These are phyloP conservation scores for Opeltia flavorubescens DNA, from an alignment of 495 filamentous ascomycete species.

Conservation along the genomic window DNA sequence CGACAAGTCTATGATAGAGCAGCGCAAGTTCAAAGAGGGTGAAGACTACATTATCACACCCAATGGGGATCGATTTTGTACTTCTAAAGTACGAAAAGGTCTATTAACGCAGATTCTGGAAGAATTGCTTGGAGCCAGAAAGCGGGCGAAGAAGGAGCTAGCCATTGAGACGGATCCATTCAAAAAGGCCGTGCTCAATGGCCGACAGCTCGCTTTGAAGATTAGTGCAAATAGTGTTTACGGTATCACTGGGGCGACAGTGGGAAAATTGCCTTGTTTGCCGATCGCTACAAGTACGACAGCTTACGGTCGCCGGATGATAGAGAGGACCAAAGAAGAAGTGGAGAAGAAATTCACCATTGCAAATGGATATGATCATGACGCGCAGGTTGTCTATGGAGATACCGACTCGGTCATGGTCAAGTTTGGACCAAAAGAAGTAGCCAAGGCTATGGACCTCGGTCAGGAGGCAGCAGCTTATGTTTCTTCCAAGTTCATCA, in stretches of 20 bases:
- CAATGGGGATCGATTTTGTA: constrained; percentile 87
- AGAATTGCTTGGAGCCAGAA: constrained; percentile 76
- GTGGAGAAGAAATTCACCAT: constrained; percentile 82
- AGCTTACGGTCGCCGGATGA: constrained; percentile 93
- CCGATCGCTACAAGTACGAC: constrained; percentile 94
- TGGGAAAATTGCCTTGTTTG: constrained; percentile 89
- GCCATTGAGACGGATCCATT: constrained; percentile 87
- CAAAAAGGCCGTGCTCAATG: constrained; percentile 95
- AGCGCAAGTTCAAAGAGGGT: constrained; percentile 57
- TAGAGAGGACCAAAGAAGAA: constrained; percentile 88
- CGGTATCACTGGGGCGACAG: constrained; percentile 89
- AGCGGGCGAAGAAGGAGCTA: constrained; percentile 82
- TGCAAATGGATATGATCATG: constrained; percentile 83
- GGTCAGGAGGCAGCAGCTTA: constrained; percentile 77
- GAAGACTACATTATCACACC: constrained; percentile 95
- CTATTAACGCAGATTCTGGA: constrained; percentile 90
- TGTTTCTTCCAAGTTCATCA: constrained; percentile 83
- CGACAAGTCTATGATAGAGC: constrained; percentile 66
- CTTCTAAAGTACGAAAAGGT: constrained; percentile 76
- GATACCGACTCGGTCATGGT: constrained; percentile 99
- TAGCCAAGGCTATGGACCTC: constrained; percentile 82
- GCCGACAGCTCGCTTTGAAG: constrained; percentile 92
- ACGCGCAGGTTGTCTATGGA: constrained; percentile 94
- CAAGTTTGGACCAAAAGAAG: constrained; percentile 80
- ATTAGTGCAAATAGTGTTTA: constrained; percentile 97